phyloP scores from a whole-genome alignment of 257 asterid species.

The Leonotis leonurus region DNA sequence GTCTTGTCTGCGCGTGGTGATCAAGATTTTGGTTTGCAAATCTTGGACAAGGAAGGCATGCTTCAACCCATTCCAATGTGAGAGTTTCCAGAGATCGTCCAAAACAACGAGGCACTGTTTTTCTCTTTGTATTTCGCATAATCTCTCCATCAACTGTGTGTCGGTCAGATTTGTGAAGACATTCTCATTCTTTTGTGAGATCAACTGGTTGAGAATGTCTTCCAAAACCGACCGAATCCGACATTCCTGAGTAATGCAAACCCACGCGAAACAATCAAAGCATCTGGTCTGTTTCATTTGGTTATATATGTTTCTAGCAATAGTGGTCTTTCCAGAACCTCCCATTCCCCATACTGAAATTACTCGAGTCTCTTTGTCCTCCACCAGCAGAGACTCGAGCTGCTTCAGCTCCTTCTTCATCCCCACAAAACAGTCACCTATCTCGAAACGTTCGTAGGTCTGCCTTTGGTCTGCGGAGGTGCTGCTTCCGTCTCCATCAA shows the following conservation, averaged over 20 bases:
- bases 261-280: no score
- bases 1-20: background rate
- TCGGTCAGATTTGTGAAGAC: background rate
- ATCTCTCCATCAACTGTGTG: no score
- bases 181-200: background rate
- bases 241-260: no score
- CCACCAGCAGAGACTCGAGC: background rate
- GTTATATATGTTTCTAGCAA: no score
- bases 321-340: no score
- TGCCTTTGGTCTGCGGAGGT: background rate
- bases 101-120: conserved; percentile 9
- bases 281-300: no score
- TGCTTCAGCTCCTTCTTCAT: background rate
- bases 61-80: background rate
- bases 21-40: background rate
- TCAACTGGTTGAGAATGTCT: background rate
- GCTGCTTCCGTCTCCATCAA: background rate
- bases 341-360: conserved; percentile 13
- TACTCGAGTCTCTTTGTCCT: background rate
- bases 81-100: conserved; percentile 2
- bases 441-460: background rate
- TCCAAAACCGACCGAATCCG: no score
- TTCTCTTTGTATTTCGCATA: no score
- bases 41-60: background rate
- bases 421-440: background rate